Evolutionary conservation across 2,329 filamentous ascomycete genomes (phyloP), one percentile per base, ranked within the genome.

Genomic region (Colletotrichum chlorophyti): DNA sequence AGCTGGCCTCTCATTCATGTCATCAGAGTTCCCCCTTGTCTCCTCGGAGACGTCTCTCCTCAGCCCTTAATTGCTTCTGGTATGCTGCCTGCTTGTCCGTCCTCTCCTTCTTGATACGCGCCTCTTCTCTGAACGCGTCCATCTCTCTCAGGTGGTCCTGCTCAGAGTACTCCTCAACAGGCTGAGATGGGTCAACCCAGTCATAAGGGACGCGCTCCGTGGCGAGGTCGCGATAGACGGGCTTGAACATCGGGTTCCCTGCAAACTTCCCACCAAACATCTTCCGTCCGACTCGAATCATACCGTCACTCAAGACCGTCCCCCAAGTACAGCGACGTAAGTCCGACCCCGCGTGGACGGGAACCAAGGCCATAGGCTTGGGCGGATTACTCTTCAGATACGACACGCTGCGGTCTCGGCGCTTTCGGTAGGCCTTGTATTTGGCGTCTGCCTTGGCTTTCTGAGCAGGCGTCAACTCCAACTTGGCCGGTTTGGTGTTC

Each of bases 311-410:
- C 6, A 60, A 55, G 4, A 60, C 2, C 12, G 45, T 50, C 15
- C 26, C 26, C 57, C 57, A 60, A 26, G 29, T 31, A 4, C 38
- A 15, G 1, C 43, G 51, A 2, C 11, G 12, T 21, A 7, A 17
- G 15, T 57, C 51, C 2, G 38, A 26, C 19, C 17, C 19, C 11
- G 43, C n/a, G 3, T 49, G n/a, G 6, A 45, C 10, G 6, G 57
- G 51, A 2, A 26, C 31, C 57, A 51, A 60, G 10, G 57, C 57
- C 57, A 60, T 50, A 2, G 57, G 57, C 26, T 55, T 60, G 10
- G 57, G 57, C 1, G 57, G 57, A 32, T 60, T 32, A 6, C 45
- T 37, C 24, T 55, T 60, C 19, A 60, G 57, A 9, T 60, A 60
- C 3, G 51, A 38, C 9, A 60, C 57, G 2, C 51, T 45, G 38